These are phyloP conservation scores for Thalia dealbata DNA, from an alignment of 176 grass and related monocot species.

Conservation along the genomic window DNA sequence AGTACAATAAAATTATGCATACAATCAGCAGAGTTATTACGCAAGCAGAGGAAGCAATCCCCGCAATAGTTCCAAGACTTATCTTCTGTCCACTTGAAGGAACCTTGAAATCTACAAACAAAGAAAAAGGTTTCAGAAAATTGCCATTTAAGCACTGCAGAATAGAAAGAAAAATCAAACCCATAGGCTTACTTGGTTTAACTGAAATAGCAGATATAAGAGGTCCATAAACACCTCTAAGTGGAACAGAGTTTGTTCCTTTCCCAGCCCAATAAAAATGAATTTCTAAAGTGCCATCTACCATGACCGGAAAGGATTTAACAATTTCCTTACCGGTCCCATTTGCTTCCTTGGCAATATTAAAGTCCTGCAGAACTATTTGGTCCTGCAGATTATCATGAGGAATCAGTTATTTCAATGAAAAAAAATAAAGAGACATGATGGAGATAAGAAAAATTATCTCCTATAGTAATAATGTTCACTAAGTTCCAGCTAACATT, in stretches of 20 bases:
- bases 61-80: constrained; percentile 3
- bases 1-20: neutral
- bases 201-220: constrained; percentile 89
- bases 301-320: neutral
- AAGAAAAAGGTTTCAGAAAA: neutral
- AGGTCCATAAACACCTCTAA: constrained; percentile 70
- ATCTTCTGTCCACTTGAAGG: constrained; percentile 3
- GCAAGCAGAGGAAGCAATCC: constrained; percentile 2
- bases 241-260: constrained; percentile 64
- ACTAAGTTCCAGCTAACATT: neutral
- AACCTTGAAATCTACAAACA: constrained; percentile 15
- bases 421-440: neutral
- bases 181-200: constrained; percentile 4
- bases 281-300: constrained; percentile 19
- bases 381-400: neutral
- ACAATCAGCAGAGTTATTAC: neutral
- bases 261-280: constrained; percentile 41
- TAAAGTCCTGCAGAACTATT: constrained; percentile 16
- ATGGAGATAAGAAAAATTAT: neutral
- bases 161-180: neutral
- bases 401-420: neutral
- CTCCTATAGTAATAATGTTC: neutral
- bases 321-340: constrained; percentile 9
- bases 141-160: neutral
- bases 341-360: constrained; percentile 17